Evolutionary conservation across 495 filamentous ascomycete genomes (phyloP).

Genomic region (Poronia punctata): DNA sequence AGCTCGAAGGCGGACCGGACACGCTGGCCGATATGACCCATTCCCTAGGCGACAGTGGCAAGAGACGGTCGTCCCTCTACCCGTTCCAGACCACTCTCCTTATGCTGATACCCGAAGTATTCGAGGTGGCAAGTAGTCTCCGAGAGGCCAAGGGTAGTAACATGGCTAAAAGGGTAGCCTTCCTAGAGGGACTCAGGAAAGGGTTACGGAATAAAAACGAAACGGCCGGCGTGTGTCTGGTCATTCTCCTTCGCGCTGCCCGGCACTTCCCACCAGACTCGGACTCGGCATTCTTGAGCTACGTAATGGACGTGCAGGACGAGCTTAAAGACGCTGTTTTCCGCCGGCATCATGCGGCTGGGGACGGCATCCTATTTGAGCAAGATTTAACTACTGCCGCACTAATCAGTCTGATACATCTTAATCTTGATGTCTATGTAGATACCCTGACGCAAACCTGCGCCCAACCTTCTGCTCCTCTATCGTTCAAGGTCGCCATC

Average conservation of each 20-base stretch:
- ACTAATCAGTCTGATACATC: slow-evolving; percentile 53
- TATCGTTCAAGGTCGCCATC: slow-evolving; percentile 52
- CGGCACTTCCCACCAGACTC: slow-evolving; percentile 52
- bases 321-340: slow-evolving; percentile 59
- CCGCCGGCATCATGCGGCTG: slow-evolving; percentile 38
- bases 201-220: slow-evolving; percentile 50
- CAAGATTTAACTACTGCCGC: slow-evolving; percentile 57
- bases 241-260: slow-evolving; percentile 51
- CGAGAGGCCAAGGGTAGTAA: slow-evolving; percentile 49
- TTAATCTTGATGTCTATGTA: slow-evolving; percentile 50
- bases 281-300: slow-evolving; percentile 55
- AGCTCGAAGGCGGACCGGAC: slow-evolving; percentile 54
- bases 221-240: slow-evolving; percentile 54
- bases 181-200: slow-evolving; percentile 54
- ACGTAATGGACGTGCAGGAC: slow-evolving; percentile 59
- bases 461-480: slow-evolving; percentile 46
- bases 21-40: slow-evolving; percentile 58
- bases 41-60: slow-evolving; percentile 46
- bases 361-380: slow-evolving; percentile 43
- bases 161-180: slow-evolving; percentile 55
- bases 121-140: slow-evolving; percentile 56
- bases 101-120: slow-evolving; percentile 56
- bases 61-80: slow-evolving; percentile 47
- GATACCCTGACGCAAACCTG: slow-evolving; percentile 47
- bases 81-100: slow-evolving; percentile 55